A percentile compares a stretch with the other conserved stretches of the same genome.
Evolutionary conservation across 2,329 filamentous ascomycete species (phyloP).

Genomic region (Exophiala bonariae): DNA sequence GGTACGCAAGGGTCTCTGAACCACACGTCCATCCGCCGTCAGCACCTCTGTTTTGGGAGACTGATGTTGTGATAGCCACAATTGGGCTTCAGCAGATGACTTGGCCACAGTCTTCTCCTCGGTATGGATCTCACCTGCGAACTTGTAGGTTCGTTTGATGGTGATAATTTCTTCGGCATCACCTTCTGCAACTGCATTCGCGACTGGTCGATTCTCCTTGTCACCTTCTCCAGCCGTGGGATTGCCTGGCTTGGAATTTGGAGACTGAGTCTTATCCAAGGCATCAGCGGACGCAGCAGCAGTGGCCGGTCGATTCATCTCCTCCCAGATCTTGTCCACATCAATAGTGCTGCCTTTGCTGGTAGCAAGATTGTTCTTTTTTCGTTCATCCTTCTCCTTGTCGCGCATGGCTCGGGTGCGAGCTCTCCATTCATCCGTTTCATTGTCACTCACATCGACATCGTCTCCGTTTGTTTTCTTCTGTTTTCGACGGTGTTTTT

Average conservation of each 20-base stretch:
- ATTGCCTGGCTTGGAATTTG: constrained; percentile 3
- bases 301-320: constrained; percentile 45
- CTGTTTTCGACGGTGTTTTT: constrained; percentile 35
- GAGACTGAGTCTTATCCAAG: constrained; percentile 14
- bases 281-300: constrained; percentile 13
- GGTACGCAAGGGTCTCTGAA: constrained; percentile 42
- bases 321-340: constrained; percentile 55
- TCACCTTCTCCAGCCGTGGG: constrained; percentile 17
- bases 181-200: constrained; percentile 10
- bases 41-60: constrained; percentile 30
- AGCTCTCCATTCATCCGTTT: constrained; percentile 35
- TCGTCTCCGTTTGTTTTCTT: constrained; percentile 36
- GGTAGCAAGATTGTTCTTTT: constrained; percentile 47
- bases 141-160: constrained; percentile 59
- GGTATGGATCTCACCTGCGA: constrained; percentile 56
- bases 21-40: constrained; percentile 25
- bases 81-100: constrained; percentile 55
- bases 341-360: constrained; percentile 55
- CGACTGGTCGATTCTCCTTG: constrained; percentile 26
- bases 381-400: constrained; percentile 49
- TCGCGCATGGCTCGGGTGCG: constrained; percentile 55
- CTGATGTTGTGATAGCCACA: constrained; percentile 50
- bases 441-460: constrained; percentile 35
- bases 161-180: constrained; percentile 49
- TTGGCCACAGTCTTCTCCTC: constrained; percentile 55